Percentiles rank a stretch among this genome's conserved stretches.
Evolutionary conservation across 805 yeast species (phyloP).

Genomic region (Yamadazyma akitaensis): DNA sequence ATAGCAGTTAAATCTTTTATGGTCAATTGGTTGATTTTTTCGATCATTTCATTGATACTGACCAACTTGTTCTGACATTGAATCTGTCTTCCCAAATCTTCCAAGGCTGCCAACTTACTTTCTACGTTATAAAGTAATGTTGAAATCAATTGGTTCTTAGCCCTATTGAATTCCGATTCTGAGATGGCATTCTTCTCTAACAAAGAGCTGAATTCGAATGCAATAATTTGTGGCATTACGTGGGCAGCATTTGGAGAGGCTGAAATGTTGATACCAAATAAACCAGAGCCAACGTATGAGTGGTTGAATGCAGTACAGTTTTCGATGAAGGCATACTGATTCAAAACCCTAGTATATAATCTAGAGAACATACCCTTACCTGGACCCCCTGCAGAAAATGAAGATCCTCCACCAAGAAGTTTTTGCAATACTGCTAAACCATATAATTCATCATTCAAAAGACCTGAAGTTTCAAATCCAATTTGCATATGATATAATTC

Average conservation of each 20-base stretch:
- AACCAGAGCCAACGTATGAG: slow-evolving; percentile 84
- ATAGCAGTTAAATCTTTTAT: slow-evolving; percentile 67
- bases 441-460: slow-evolving; percentile 80
- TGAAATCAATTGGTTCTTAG: slow-evolving; percentile 87
- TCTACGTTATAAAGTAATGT: slow-evolving; percentile 91
- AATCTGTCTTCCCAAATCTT: slow-evolving; percentile 93
- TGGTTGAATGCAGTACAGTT: slow-evolving; percentile 86
- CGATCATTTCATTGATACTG: slow-evolving; percentile 77
- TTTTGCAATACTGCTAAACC: slow-evolving; percentile 89
- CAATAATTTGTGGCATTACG: slow-evolving; percentile 75
- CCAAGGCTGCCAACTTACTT: slow-evolving; percentile 88
- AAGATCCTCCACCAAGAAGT: slow-evolving; percentile 93
- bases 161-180: slow-evolving; percentile 74
- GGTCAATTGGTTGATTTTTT: slow-evolving; percentile 64
- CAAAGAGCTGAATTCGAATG: slow-evolving; percentile 38
- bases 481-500: slow-evolving; percentile 82
- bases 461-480: slow-evolving; percentile 84
- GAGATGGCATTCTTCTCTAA: slow-evolving; percentile 47
- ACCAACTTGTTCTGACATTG: slow-evolving; percentile 77
- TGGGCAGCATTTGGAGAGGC: slow-evolving; percentile 86
- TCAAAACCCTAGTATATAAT: slow-evolving; percentile 84
- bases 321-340: slow-evolving; percentile 88
- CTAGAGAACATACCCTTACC: slow-evolving; percentile 99
- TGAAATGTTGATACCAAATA: slow-evolving; percentile 84
- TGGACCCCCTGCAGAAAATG: slow-evolving; percentile 98